Evolutionary conservation across 139 green algal species (phyloP).

Genomic region (Micromonas pusilla): DNA sequence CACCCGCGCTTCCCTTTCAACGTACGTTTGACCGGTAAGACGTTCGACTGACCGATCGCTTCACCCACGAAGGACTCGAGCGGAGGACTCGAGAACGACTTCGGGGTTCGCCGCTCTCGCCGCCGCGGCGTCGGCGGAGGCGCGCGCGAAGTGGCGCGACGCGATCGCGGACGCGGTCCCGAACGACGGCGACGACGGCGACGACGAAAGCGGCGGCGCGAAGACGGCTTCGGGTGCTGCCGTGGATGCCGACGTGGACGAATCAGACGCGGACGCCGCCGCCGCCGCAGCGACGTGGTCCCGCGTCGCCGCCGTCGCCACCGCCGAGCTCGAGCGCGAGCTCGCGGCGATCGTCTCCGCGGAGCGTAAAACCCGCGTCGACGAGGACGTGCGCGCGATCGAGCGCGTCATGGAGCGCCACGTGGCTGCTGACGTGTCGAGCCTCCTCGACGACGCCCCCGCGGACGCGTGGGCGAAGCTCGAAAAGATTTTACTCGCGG

Average conservation of each 20-base stretch:
- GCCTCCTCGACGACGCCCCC: slow-evolving; percentile 50
- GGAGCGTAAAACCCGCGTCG: neutral
- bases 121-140: neutral
- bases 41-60: too few relatives aligned
- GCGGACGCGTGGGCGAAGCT: slow-evolving; percentile 15
- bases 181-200: neutral
- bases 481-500: neutral
- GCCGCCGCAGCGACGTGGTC: too few relatives aligned
- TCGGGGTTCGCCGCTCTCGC: neutral
- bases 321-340: neutral
- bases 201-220: too few relatives aligned
- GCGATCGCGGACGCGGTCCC: slow-evolving; percentile 12
- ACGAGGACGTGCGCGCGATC: neutral
- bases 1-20: too few relatives aligned
- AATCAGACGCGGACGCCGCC: neutral
- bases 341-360: neutral
- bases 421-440: neutral
- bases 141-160: neutral
- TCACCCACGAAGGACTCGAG: too few relatives aligned
- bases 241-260: neutral
- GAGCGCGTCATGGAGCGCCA: slow-evolving; percentile 11
- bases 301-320: neutral
- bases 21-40: too few relatives aligned
- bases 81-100: too few relatives aligned
- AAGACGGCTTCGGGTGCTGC: too few relatives aligned